phyloP scores from a whole-genome alignment of 306 rosid genomes.

The Vicia faba region DNA sequence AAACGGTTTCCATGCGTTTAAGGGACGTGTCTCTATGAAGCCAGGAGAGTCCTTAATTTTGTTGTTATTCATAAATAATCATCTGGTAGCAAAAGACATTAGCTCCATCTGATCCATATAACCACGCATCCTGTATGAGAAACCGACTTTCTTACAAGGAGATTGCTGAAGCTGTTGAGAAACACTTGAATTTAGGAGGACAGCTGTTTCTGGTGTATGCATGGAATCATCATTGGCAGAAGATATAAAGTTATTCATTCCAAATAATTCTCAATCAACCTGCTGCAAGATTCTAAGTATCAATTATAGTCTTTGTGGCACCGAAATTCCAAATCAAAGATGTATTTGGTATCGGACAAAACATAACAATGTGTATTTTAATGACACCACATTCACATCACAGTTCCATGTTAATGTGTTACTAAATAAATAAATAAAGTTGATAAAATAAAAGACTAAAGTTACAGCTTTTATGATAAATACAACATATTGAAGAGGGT shows the following conservation, averaged over 20 bases:
- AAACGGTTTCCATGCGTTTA: constrained; percentile 82
- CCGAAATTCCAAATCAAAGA: too few relatives aligned
- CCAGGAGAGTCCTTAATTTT: constrained; percentile 37
- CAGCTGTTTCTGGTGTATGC: constrained; percentile 44
- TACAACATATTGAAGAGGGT: too few relatives aligned
- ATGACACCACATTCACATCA: too few relatives aligned
- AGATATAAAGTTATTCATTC: constrained; percentile 55
- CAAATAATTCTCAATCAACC: constrained; percentile 88
- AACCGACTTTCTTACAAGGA: constrained; percentile 42
- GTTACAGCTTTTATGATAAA: too few relatives aligned
- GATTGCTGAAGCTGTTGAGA: constrained; percentile 38
- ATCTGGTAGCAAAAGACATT: constrained; percentile 91
- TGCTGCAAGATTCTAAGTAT: constrained; percentile 66
- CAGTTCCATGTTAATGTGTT: too few relatives aligned
- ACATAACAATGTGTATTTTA: too few relatives aligned
- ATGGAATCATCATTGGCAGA: constrained; percentile 45
- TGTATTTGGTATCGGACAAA: too few relatives aligned
- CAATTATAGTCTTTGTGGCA: too few relatives aligned
- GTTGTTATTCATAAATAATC: constrained; percentile 60
- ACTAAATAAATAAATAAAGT: too few relatives aligned
- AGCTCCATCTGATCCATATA: constrained; percentile 69
- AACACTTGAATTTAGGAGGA: constrained; percentile 31
- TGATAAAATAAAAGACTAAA: too few relatives aligned
- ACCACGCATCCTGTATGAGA: constrained; percentile 71
- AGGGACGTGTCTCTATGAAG: constrained; percentile 49